Percentiles rank a stretch among this genome's conserved stretches.
Evolutionary conservation across 1,284 basidiomycete species (phyloP).

Genomic region (Ganoderma resinaceum): DNA sequence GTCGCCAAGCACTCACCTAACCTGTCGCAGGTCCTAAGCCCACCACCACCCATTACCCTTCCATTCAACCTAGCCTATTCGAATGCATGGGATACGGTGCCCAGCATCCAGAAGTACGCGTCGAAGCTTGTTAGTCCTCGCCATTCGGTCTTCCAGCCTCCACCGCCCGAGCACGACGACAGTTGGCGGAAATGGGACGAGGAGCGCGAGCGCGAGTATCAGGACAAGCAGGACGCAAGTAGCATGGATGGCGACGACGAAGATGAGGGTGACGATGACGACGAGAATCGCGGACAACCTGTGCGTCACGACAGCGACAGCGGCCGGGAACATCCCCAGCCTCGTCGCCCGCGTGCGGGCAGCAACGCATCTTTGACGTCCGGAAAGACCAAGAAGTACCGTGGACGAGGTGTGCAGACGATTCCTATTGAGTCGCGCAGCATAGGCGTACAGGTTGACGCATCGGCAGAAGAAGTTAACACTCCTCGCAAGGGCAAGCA

Average conservation of each 20-base stretch:
- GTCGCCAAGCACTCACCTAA: slow-evolving; percentile 10
- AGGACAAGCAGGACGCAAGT: slow-evolving; percentile 65
- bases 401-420: slow-evolving; percentile 68
- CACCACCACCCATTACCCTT: slow-evolving; percentile 47
- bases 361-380: slow-evolving; percentile 39
- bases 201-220: slow-evolving; percentile 52
- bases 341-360: slow-evolving; percentile 44
- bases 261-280: slow-evolving; percentile 74
- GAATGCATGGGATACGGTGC: slow-evolving; percentile 86
- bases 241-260: slow-evolving; percentile 86
- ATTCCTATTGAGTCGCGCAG: slow-evolving; percentile 54
- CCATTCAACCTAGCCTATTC: slow-evolving; percentile 66
- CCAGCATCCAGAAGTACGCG: slow-evolving; percentile 81
- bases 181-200: slow-evolving; percentile 48
- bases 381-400: slow-evolving; percentile 57
- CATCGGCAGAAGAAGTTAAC: slow-evolving; percentile 27
- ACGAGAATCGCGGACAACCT: slow-evolving; percentile 47
- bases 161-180: slow-evolving; percentile 55
- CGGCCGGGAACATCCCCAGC: slow-evolving; percentile 37
- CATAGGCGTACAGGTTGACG: slow-evolving; percentile 60
- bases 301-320: slow-evolving; percentile 35
- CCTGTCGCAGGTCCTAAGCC: slow-evolving; percentile 12
- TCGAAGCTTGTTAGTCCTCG: slow-evolving; percentile 64
- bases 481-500: slow-evolving; percentile 22
- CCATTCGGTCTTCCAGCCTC: slow-evolving; percentile 48